These are phyloP conservation scores for Linnemannia zychae DNA, from an alignment of 192 early-diverging fungal genomes.

Conservation along the genomic window DNA sequence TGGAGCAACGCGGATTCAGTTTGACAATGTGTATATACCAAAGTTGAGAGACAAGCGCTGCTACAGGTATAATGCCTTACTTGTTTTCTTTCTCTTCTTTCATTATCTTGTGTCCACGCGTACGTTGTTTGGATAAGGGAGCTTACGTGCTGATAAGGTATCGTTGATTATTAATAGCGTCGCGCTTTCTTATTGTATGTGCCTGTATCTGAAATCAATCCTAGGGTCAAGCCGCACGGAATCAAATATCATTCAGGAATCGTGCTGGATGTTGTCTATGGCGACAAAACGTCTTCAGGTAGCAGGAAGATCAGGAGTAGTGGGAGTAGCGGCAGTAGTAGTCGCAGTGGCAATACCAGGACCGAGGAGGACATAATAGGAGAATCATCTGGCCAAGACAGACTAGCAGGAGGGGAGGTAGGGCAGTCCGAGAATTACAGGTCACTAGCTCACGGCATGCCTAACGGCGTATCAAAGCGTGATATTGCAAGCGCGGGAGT, in stretches of 20 bases:
- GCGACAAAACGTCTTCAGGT: neutral
- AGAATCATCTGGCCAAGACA: neutral
- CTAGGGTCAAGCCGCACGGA: conserved; percentile 41
- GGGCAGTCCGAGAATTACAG: no score
- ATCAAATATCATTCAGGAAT: conserved; percentile 34
- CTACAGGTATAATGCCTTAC: conserved; percentile 18
- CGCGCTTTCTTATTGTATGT: neutral
- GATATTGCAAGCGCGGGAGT: neutral
- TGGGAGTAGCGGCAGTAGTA: neutral
- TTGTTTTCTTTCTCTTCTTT: neutral
- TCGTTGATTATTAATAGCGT: neutral
- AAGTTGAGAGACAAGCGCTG: conserved; percentile 20
- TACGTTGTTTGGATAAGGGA: no score
- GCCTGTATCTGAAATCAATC: neutral
- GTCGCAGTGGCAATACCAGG: neutral
- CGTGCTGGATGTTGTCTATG: conserved; percentile 40
- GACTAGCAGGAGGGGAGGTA: neutral
- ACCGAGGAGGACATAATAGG: neutral
- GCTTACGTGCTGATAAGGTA: no score
- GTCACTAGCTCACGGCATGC: neutral
- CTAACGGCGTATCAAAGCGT: neutral
- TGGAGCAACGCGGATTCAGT: conserved; percentile 21
- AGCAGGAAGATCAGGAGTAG: neutral
- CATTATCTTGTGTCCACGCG: neutral
- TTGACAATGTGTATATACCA: conserved; percentile 27